These are phyloP conservation scores for Solanum corneliomulleri DNA, from an alignment of 257 asterid species.

Conservation along the genomic window DNA sequence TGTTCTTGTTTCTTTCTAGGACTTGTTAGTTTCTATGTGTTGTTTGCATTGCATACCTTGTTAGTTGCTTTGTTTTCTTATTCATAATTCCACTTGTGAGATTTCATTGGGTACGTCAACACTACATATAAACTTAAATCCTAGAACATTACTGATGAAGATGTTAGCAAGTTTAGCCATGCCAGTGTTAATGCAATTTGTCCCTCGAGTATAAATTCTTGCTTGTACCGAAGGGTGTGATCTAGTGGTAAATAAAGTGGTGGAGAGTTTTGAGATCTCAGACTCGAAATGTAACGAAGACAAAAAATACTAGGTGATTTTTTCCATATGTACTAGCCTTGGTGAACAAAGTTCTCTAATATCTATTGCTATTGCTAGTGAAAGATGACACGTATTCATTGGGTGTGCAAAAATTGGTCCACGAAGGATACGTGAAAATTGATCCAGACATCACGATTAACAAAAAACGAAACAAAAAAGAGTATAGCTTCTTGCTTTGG, in stretches of 20 bases:
- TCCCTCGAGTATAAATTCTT: not conserved
- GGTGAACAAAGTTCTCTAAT: not conserved
- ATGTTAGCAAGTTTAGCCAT: not conserved
- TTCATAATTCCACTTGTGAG: not conserved
- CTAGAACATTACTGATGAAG: not conserved
- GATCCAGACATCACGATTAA: not conserved
- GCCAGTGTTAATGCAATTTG: not conserved
- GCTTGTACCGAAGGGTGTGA: not conserved
- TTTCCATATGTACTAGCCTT: too few species aligned
- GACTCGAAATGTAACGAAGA: too few species aligned
- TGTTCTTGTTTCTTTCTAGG: too few species aligned
- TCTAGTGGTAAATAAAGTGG: not conserved
- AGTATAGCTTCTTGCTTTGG: not conserved
- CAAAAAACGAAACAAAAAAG: too few species aligned
- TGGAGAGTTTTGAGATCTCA: not conserved
- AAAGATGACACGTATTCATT: not conserved
- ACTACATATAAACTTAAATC: too few species aligned
- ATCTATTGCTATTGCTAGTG: not conserved
- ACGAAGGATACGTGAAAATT: too few species aligned
- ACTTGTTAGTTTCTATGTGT: too few species aligned
- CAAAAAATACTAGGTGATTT: too few species aligned
- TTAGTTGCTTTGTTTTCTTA: not conserved
- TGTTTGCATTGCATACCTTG: not conserved
- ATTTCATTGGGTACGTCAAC: not conserved
- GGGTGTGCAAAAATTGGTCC: not conserved